These are phyloP conservation scores for Cadophora gregata DNA, from an alignment of 2,329 filamentous ascomycete species.

Conservation along the genomic window DNA sequence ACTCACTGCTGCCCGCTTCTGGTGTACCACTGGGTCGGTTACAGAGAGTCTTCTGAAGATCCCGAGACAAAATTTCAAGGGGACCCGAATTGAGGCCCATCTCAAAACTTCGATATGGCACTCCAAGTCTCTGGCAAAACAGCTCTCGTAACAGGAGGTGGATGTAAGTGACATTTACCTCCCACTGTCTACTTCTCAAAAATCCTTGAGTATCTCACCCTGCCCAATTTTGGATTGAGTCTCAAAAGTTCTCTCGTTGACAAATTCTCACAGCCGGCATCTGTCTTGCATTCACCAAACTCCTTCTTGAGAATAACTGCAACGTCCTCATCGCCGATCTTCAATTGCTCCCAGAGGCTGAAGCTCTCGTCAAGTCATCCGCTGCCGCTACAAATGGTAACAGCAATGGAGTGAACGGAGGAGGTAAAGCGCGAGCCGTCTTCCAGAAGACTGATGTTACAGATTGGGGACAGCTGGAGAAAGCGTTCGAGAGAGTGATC, in stretches of 20 bases:
- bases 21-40: no score
- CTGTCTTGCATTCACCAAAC: constrained; percentile 50
- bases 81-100: not conserved
- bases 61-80: no score
- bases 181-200: not conserved
- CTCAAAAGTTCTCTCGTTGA: no score
- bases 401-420: not conserved
- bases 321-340: constrained; percentile 54
- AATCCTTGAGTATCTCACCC: no score
- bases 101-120: constrained; percentile 26
- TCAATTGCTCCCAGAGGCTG: constrained; percentile 43
- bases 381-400: not conserved
- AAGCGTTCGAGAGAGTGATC: constrained; percentile 46
- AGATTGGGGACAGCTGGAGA: constrained; percentile 48
- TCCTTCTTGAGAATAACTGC: constrained; percentile 49
- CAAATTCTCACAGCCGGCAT: constrained; percentile 48
- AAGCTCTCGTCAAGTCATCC: constrained; percentile 44
- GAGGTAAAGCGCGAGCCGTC: constrained; percentile 41
- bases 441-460: constrained; percentile 54
- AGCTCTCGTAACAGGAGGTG: constrained; percentile 38
- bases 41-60: no score
- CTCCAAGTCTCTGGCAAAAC: constrained; percentile 32
- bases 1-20: no score
- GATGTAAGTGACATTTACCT: constrained; percentile 17
- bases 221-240: no score